A percentile compares a stretch with the other conserved stretches of the same genome.
These are phyloP conservation scores for Psilocybe tampanensis DNA, from an alignment of 768 basidiomycete genomes.

Conservation along the genomic window DNA sequence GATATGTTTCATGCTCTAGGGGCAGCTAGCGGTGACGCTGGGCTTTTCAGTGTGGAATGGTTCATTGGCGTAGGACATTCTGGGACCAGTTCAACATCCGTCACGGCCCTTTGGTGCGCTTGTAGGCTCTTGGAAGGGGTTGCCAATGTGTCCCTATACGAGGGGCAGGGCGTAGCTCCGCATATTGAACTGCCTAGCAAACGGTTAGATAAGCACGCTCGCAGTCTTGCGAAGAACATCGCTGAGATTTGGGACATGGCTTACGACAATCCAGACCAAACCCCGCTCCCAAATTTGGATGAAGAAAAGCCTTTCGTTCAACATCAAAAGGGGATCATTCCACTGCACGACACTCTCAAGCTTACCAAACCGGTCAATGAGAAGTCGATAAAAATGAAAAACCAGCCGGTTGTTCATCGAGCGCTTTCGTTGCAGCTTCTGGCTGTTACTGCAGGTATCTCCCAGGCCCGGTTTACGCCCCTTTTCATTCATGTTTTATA, in stretches of 20 bases:
- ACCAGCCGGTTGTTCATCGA: slow-evolving; percentile 70
- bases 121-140: slow-evolving; percentile 77
- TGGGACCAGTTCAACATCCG: slow-evolving; percentile 47
- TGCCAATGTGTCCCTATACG: slow-evolving; percentile 46
- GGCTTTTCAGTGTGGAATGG: slow-evolving; percentile 84
- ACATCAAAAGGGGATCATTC: slow-evolving; percentile 64
- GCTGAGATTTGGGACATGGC: slow-evolving; percentile 72
- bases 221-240: slow-evolving; percentile 62
- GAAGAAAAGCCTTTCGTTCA: slow-evolving; percentile 44
- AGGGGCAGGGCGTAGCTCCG: slow-evolving; percentile 25
- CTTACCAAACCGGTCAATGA: slow-evolving; percentile 40
- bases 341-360: slow-evolving; percentile 60
- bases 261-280: slow-evolving; percentile 24
- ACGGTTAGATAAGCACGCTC: slow-evolving; percentile 63
- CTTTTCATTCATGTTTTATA: slow-evolving; percentile 82
- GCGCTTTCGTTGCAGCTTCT: slow-evolving; percentile 75
- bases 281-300: slow-evolving; percentile 29
- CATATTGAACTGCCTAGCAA: slow-evolving; percentile 45
- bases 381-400: slow-evolving; percentile 24
- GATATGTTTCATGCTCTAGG: slow-evolving; percentile 79
- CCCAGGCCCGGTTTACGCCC: slow-evolving; percentile 70
- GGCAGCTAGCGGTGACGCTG: slow-evolving; percentile 63
- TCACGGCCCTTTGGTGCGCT: slow-evolving; percentile 86
- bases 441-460: slow-evolving; percentile 67
- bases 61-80: slow-evolving; percentile 58